These are phyloP conservation scores for Aspergillus ochraceoroseus DNA, from an alignment of 2,329 filamentous ascomycete species.

Conservation along the genomic window DNA sequence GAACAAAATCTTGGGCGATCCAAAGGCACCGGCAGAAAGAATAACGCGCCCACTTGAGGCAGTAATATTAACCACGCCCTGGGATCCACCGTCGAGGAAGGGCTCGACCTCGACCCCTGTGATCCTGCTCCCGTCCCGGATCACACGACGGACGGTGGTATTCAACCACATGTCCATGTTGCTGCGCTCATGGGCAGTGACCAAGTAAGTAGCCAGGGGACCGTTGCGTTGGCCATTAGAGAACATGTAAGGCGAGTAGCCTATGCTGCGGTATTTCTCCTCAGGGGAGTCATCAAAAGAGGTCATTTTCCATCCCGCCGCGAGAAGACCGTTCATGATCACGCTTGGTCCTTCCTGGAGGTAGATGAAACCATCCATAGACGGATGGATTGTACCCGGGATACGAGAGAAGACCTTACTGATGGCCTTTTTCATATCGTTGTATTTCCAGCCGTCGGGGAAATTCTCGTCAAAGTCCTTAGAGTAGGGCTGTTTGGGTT, in stretches of 20 bases:
- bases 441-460: slow-evolving; percentile 64
- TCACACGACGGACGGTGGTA: slow-evolving; percentile 62
- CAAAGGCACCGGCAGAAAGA: slow-evolving; percentile 63
- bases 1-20: slow-evolving; percentile 64
- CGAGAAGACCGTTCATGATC: slow-evolving; percentile 55
- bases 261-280: slow-evolving; percentile 62
- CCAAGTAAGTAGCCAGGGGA: slow-evolving; percentile 66
- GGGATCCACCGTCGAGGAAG: slow-evolving; percentile 18
- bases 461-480: slow-evolving; percentile 69
- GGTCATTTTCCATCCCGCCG: slow-evolving; percentile 60
- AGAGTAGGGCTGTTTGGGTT: slow-evolving; percentile 52
- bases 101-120: slow-evolving; percentile 47
- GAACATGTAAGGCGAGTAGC: slow-evolving; percentile 64
- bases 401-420: slow-evolving; percentile 64
- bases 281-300: slow-evolving; percentile 56
- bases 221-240: slow-evolving; percentile 62
- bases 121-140: slow-evolving; percentile 57
- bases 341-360: slow-evolving; percentile 63
- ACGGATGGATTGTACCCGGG: slow-evolving; percentile 63
- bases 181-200: slow-evolving; percentile 52
- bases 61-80: slow-evolving; percentile 56
- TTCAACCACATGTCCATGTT: slow-evolving; percentile 66
- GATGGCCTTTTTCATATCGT: slow-evolving; percentile 57
- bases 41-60: slow-evolving; percentile 64
- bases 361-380: slow-evolving; percentile 62